Conservation (phyloP, 768 basidiomycete species). For the Xerocomus brunneocitrinus region DNA sequence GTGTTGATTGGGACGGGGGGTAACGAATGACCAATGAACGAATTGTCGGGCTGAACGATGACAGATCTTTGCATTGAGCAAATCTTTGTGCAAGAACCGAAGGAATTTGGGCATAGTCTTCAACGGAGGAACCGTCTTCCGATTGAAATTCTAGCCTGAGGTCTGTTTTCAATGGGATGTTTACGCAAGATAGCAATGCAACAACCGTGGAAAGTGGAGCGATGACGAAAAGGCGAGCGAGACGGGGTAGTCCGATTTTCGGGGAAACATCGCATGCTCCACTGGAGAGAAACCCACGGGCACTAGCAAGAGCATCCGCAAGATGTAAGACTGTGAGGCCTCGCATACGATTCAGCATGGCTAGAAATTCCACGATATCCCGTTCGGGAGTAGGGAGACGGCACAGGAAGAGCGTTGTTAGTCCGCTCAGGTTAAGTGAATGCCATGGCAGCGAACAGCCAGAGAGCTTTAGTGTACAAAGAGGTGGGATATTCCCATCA, state of each 20-base stretch:
- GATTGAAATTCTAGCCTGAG: too few relatives aligned
- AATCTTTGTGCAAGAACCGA: too few relatives aligned
- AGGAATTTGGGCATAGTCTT: too few relatives aligned
- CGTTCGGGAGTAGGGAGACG: constrained; percentile 16
- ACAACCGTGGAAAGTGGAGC: constrained; percentile 7
- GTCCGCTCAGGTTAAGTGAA: constrained; percentile 6
- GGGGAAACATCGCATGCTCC: too few relatives aligned
- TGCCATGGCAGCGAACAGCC: background rate
- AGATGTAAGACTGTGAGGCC: constrained; percentile 31
- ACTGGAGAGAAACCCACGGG: background rate
- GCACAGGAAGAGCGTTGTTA: constrained; percentile 34
- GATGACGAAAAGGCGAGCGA: constrained; percentile 1
- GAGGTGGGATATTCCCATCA: background rate
- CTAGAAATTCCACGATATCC: constrained; percentile 26
- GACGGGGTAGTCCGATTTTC: background rate
- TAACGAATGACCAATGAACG: background rate
- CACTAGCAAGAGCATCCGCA: constrained; percentile 23
- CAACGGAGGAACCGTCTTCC: too few relatives aligned
- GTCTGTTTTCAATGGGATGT: background rate
- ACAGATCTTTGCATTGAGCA: too few relatives aligned
- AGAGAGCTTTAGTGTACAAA: background rate
- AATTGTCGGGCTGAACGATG: too few relatives aligned
- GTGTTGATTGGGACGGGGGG: too few relatives aligned
- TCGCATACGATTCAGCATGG: constrained; percentile 32
- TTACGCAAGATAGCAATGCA: constrained; percentile 2